Percentiles rank a stretch among this genome's conserved stretches.
phyloP scores from a whole-genome alignment of 208 protist genomes.

The Angomonas ambiguus region DNA sequence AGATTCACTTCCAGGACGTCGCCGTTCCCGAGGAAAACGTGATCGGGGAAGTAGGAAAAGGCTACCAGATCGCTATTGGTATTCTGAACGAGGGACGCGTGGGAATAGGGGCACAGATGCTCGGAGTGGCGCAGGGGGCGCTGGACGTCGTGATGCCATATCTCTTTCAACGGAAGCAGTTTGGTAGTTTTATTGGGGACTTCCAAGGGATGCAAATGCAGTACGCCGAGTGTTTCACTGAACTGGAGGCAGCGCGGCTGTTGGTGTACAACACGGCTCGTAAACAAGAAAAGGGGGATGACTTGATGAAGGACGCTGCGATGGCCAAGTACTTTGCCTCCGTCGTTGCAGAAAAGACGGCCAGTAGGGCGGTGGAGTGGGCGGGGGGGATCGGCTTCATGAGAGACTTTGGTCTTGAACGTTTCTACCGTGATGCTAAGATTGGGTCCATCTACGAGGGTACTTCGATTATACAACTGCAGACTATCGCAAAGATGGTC shows the following conservation, averaged over 20 bases:
- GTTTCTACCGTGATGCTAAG: conserved; percentile 93
- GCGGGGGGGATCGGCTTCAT: conserved; percentile 96
- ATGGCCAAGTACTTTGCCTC: conserved; percentile 94
- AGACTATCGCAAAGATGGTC: conserved; percentile 92
- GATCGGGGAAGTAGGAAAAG: conserved; percentile 89
- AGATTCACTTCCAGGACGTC: conserved; percentile 91
- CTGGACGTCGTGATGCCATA: conserved; percentile 80
- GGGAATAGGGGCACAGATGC: conserved; percentile 93
- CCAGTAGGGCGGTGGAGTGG: conserved; percentile 89
- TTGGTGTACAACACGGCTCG: conserved; percentile 92
- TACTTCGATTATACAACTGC: conserved; percentile 94
- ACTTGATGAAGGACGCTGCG: conserved; percentile 91
- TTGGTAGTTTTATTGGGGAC: conserved; percentile 83
- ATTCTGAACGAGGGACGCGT: conserved; percentile 94
- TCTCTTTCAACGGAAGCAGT: conserved; percentile 91
- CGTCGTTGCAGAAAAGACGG: conserved; percentile 75
- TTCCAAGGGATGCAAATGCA: conserved; percentile 95
- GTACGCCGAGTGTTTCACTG: conserved; percentile 64
- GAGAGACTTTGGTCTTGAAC: conserved; percentile 92
- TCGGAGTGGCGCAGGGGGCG: conserved; percentile 88
- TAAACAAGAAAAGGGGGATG: conserved; percentile 75
- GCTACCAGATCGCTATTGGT: conserved; percentile 94
- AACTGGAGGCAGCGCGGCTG: conserved; percentile 77
- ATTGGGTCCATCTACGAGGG: conserved; percentile 93
- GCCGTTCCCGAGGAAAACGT: conserved; percentile 66